phyloP scores from a whole-genome alignment of 1,284 basidiomycete species.

The Fomitopsis schrenkii region DNA sequence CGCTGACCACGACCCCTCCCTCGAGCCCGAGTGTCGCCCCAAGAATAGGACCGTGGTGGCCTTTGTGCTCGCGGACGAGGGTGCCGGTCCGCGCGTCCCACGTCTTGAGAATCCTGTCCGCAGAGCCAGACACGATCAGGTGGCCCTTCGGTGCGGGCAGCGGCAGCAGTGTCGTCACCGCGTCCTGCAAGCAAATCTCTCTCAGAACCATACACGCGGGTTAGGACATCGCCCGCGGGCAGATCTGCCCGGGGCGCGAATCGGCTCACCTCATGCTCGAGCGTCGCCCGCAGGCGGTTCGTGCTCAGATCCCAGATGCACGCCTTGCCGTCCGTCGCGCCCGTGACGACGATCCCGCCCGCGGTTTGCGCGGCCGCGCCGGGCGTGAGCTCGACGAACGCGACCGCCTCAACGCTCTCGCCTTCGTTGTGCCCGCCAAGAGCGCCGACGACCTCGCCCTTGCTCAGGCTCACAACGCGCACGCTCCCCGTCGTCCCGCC shows the following conservation, averaged over 20 bases:
- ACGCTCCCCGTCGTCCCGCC: constrained; percentile 84
- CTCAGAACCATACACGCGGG: background rate
- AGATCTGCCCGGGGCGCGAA: background rate
- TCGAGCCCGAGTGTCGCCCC: constrained; percentile 68
- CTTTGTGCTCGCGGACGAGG: constrained; percentile 76
- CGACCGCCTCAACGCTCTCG: constrained; percentile 88
- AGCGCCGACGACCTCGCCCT: constrained; percentile 79
- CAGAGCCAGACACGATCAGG: constrained; percentile 79
- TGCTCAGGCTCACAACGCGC: constrained; percentile 81
- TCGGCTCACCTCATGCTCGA: constrained; percentile 70
- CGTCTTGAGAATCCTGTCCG: constrained; percentile 83
- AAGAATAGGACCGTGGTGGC: constrained; percentile 82
- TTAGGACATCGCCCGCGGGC: background rate
- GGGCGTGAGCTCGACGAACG: constrained; percentile 74
- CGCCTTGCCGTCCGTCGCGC: constrained; percentile 91
- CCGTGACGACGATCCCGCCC: constrained; percentile 77
- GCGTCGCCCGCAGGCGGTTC: constrained; percentile 74
- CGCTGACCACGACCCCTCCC: constrained; percentile 73
- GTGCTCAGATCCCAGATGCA: constrained; percentile 93
- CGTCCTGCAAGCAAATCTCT: constrained; percentile 53
- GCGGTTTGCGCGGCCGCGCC: constrained; percentile 36
- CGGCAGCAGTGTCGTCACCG: constrained; percentile 77
- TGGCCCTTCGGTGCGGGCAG: constrained; percentile 74
- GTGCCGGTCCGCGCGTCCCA: constrained; percentile 91
- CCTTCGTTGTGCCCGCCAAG: constrained; percentile 85